phyloP scores from a whole-genome alignment of 2,329 filamentous ascomycete species.

The Scortechinia acanthostroma region DNA sequence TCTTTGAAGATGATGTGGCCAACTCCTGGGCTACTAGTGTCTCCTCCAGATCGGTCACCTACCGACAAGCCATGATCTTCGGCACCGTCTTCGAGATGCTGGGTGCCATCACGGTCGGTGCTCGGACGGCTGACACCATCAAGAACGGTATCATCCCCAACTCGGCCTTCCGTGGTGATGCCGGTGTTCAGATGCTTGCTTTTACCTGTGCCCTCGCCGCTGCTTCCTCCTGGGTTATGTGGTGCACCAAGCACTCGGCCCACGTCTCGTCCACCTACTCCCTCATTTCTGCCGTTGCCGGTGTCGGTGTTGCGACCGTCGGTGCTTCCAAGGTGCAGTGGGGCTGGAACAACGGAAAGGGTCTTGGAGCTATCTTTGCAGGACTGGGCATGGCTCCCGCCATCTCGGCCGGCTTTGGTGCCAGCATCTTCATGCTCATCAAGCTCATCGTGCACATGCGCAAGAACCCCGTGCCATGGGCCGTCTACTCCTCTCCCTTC shows the following conservation, averaged over 20 bases:
- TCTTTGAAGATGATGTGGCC: conserved; percentile 67
- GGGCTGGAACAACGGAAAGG: conserved; percentile 65
- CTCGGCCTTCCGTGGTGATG: conserved; percentile 46
- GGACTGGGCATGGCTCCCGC: conserved; percentile 65
- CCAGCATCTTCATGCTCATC: conserved; percentile 67
- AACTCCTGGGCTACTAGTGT: conserved; percentile 78
- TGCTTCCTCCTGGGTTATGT: conserved; percentile 71
- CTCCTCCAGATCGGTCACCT: conserved; percentile 70
- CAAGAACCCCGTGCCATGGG: conserved; percentile 66
- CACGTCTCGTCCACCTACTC: conserved; percentile 71
- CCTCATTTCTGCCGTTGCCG: conserved; percentile 60
- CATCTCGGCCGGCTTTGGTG: conserved; percentile 58
- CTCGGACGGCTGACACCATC: conserved; percentile 69
- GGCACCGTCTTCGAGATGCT: conserved; percentile 62
- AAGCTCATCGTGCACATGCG: conserved; percentile 67
- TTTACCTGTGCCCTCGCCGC: conserved; percentile 58
- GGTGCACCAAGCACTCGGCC: conserved; percentile 68
- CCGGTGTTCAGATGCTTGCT: conserved; percentile 62
- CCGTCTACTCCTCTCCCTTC: conserved; percentile 66
- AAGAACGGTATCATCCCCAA: conserved; percentile 70
- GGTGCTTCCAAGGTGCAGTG: conserved; percentile 56
- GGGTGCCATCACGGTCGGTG: conserved; percentile 60
- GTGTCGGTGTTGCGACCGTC: conserved; percentile 62
- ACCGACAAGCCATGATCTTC: conserved; percentile 62
- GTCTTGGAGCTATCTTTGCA: conserved; percentile 66